These are phyloP conservation scores for Entrophospora sp. DNA, from an alignment of 192 early-diverging fungal species.

Conservation along the genomic window DNA sequence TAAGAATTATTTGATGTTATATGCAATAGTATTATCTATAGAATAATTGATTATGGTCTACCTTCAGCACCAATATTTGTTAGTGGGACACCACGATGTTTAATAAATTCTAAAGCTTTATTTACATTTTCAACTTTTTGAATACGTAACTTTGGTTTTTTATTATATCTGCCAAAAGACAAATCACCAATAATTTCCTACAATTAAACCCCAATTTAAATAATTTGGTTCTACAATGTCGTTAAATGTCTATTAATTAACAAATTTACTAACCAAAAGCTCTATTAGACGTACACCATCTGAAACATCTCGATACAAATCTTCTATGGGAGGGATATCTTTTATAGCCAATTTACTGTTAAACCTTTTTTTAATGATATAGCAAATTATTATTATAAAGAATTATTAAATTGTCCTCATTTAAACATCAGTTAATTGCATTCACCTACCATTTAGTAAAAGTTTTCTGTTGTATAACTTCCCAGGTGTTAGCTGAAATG, in stretches of 20 bases:
- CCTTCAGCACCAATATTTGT: conserved; percentile 96
- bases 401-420: background rate
- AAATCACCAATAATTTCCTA: conserved; percentile 93
- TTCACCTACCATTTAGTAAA: conserved; percentile 26
- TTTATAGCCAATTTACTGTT: conserved; percentile 63
- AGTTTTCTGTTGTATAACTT: conserved; percentile 90
- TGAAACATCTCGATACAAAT: conserved; percentile 35
- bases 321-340: conserved; percentile 33
- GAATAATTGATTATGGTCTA: conserved; percentile 28
- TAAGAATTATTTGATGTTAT: background rate
- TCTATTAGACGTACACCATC: conserved; percentile 51
- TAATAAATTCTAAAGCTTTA: conserved; percentile 89
- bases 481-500: conserved; percentile 73
- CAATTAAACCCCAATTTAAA: conserved; percentile 22
- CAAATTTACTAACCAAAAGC: conserved; percentile 35
- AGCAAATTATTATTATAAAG: background rate
- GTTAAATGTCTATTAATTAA: background rate
- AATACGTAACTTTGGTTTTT: conserved; percentile 81
- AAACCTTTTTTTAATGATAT: conserved; percentile 41
- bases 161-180: conserved; percentile 79
- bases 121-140: conserved; percentile 95
- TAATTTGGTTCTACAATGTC: background rate
- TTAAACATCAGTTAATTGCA: background rate
- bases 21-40: background rate
- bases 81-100: conserved; percentile 69